A percentile compares a stretch with the other conserved stretches of the same genome.
Evolutionary conservation across 148 eudicot genomes (phyloP).

Genomic region (Silene latifolia): DNA sequence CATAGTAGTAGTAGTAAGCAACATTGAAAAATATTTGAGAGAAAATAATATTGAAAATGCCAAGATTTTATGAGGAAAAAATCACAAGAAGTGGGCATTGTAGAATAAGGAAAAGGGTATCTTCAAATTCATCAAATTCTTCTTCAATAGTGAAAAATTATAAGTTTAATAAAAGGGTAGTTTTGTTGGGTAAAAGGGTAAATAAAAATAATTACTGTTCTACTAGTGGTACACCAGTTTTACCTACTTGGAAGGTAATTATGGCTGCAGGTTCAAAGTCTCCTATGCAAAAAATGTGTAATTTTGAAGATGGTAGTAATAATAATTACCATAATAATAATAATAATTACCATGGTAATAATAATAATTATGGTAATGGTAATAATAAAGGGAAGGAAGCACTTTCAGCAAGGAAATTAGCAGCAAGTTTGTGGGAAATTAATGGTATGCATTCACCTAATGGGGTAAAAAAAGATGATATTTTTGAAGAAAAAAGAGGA

Average conservation of each 20-base stretch:
- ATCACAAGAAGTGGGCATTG: constrained; percentile 36
- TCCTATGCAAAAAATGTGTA: constrained; percentile 30
- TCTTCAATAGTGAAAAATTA: constrained; percentile 45
- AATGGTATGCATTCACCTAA: constrained; percentile 46
- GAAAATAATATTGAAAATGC: constrained; percentile 25
- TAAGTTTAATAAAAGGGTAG: constrained; percentile 58
- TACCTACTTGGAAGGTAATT: constrained; percentile 61
- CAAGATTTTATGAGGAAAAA: constrained; percentile 28
- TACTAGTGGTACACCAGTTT: constrained; percentile 39
- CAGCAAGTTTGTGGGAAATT: constrained; percentile 75
- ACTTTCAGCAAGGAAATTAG: constrained; percentile 69
- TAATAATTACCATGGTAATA: constrained; percentile 6
- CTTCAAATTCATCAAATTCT: constrained; percentile 56
- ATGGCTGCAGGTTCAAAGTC: constrained; percentile 39
- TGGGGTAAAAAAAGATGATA: constrained; percentile 18
- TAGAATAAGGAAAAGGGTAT: constrained; percentile 63
- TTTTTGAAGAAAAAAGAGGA: constrained; percentile 24
- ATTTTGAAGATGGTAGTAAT: constrained; percentile 29
- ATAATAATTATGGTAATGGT: constrained; percentile 14
- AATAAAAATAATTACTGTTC: constrained; percentile 27
- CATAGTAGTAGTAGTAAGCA: constrained; percentile 9
- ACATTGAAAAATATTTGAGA: constrained; percentile 9
- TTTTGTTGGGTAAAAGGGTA: constrained; percentile 48
- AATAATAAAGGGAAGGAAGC: constrained; percentile 46
- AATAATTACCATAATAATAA: neutral